Percentiles rank a stretch among this genome's conserved stretches.
phyloP scores from a whole-genome alignment of 257 asterid species.

The Paulownia fortunei region DNA sequence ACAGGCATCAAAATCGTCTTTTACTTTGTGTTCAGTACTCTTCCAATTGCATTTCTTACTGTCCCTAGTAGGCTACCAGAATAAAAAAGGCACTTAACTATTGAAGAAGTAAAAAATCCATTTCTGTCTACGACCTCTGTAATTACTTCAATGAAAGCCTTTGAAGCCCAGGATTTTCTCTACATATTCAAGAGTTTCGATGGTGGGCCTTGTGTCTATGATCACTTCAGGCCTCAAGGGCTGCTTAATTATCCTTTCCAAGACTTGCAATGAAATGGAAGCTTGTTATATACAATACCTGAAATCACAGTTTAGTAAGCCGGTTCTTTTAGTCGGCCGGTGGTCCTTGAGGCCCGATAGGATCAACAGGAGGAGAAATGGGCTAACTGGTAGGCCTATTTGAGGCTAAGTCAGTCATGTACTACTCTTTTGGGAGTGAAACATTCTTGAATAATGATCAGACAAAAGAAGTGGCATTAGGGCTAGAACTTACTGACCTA shows the following conservation, averaged over 20 bases:
- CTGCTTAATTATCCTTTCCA: conserved; percentile 55
- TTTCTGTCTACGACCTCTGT: conserved; percentile 57
- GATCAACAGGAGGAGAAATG: conserved; percentile 44
- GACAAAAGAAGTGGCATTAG: conserved; percentile 46
- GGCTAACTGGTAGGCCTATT: conserved; percentile 46
- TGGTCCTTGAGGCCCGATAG: conserved; percentile 42
- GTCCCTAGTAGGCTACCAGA: conserved; percentile 48
- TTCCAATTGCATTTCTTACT: conserved; percentile 53
- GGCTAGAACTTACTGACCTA: conserved; percentile 50
- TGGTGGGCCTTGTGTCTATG: conserved; percentile 45
- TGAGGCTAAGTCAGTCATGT: conserved; percentile 41
- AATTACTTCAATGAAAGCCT: conserved; percentile 36
- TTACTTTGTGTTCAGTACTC: conserved; percentile 51
- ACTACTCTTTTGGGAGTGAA: conserved; percentile 68
- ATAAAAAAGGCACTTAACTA: not conserved
- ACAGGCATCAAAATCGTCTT: conserved; percentile 50
- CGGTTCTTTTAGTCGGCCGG: conserved; percentile 57
- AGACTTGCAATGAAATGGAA: conserved; percentile 63
- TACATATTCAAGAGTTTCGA: conserved; percentile 52
- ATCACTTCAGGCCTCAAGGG: conserved; percentile 46
- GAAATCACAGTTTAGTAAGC: conserved; percentile 51
- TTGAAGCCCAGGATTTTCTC: conserved; percentile 54
- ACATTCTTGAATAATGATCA: conserved; percentile 52
- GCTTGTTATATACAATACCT: conserved; percentile 48
- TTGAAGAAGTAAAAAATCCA: conserved; percentile 47